Percentiles rank a stretch among this genome's conserved stretches.
Conservation (phyloP, 2,329 filamentous ascomycete species). For the Fusarium sp. region DNA sequence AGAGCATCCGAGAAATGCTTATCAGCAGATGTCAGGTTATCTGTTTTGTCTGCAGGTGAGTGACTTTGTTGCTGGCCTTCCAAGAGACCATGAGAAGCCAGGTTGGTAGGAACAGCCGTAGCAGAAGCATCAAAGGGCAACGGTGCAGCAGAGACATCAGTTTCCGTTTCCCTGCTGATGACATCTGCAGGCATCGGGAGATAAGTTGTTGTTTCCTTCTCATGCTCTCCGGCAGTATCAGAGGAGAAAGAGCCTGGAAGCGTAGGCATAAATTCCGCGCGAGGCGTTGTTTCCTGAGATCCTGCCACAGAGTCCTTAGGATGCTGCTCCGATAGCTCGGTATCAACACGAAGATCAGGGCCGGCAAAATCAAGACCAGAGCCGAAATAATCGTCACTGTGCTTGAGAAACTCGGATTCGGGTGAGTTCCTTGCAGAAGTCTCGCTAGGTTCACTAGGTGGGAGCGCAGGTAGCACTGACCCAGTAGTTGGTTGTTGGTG, state of each 20-base stretch:
- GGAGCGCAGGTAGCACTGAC: conserved; percentile 59
- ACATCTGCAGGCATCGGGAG: conserved; percentile 52
- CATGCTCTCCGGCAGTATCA: background rate
- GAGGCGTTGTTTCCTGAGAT: conserved; percentile 74
- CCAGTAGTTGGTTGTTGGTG: conserved; percentile 47
- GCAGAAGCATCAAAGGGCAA: conserved; percentile 43
- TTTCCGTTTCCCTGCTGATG: conserved; percentile 54
- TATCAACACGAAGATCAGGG: conserved; percentile 52
- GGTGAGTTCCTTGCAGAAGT: conserved; percentile 48
- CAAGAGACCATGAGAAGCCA: conserved; percentile 39
- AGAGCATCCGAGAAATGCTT: conserved; percentile 49
- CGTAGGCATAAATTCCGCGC: conserved; percentile 56
- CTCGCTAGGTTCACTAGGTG: conserved; percentile 55
- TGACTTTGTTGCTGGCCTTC: conserved; percentile 25
- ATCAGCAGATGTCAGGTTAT: conserved; percentile 47
- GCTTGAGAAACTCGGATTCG: conserved; percentile 40
- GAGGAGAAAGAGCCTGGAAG: conserved; percentile 29
- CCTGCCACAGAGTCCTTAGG: conserved; percentile 59
- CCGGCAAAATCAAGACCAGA: conserved; percentile 29
- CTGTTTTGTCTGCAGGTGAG: conserved; percentile 33
- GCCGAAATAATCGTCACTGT: conserved; percentile 42
- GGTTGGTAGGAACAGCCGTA: conserved; percentile 29
- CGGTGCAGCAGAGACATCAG: conserved; percentile 52
- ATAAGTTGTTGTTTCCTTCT: conserved; percentile 35
- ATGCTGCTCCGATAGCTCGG: conserved; percentile 43